phyloP scores from a whole-genome alignment of 305 asterid species.

The Vinca major region DNA sequence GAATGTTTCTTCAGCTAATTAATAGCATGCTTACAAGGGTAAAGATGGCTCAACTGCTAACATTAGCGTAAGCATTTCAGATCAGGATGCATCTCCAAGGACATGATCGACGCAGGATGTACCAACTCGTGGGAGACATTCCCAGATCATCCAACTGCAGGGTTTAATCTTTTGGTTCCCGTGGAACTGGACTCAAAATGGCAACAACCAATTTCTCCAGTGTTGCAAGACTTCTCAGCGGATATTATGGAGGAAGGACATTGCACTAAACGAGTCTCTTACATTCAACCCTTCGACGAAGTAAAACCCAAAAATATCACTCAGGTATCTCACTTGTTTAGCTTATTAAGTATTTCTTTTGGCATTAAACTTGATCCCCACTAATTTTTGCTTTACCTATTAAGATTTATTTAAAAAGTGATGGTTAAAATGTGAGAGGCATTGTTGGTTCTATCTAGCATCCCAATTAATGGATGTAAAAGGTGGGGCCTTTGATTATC shows the following conservation, averaged over 20 bases:
- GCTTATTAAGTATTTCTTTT: constrained; percentile 5
- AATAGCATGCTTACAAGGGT: not conserved
- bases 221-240: constrained; percentile 22
- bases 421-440: not conserved
- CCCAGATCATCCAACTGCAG: constrained; percentile 26
- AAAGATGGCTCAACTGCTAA: not conserved
- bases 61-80: constrained; percentile 20
- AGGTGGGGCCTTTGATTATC: not conserved
- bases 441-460: not conserved
- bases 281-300: constrained; percentile 28
- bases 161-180: constrained; percentile 21
- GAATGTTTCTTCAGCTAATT: not conserved
- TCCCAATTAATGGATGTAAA: not conserved
- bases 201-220: constrained; percentile 24
- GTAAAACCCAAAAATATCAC: constrained; percentile 19
- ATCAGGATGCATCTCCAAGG: constrained; percentile 25
- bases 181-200: constrained; percentile 17
- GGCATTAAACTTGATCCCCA: not conserved
- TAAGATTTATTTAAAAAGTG: not conserved
- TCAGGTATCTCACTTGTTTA: constrained; percentile 14
- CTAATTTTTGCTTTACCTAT: not conserved
- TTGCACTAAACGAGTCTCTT: constrained; percentile 18
- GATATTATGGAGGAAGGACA: constrained; percentile 25
- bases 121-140: constrained; percentile 5
- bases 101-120: constrained; percentile 13